A percentile compares a stretch with the other conserved stretches of the same genome.
phyloP scores from a whole-genome alignment of 305 asterid species.

The Fraxinus platypoda region DNA sequence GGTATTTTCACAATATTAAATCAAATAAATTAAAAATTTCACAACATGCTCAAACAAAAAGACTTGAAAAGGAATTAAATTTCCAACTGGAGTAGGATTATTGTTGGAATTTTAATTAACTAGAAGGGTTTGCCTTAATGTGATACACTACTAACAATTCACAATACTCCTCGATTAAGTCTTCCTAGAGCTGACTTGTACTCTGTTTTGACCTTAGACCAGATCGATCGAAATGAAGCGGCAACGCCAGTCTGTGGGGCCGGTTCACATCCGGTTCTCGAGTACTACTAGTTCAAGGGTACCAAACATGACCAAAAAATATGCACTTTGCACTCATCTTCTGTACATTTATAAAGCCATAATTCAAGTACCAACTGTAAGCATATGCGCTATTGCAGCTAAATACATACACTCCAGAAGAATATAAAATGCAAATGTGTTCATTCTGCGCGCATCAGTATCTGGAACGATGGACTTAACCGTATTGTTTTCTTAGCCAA shows the following conservation, averaged over 20 bases:
- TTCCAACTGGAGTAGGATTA: background rate
- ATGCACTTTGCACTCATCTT: background rate
- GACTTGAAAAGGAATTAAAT: no score
- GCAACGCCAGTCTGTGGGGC: background rate
- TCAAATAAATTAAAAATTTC: background rate
- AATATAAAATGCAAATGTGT: background rate
- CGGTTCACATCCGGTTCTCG: background rate
- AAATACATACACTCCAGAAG: background rate
- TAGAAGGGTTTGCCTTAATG: background rate
- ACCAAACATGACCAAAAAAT: background rate
- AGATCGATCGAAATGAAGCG: background rate
- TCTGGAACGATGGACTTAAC: conserved; percentile 47
- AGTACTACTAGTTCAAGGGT: background rate
- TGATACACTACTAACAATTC: background rate
- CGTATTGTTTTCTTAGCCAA: conserved; percentile 76
- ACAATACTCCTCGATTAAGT: background rate
- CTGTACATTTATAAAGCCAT: conserved; percentile 19
- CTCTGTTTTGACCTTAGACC: background rate
- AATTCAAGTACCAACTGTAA: background rate
- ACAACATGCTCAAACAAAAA: background rate
- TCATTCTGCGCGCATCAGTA: conserved; percentile 35
- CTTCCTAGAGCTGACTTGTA: background rate
- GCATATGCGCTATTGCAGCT: background rate
- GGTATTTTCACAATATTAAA: background rate
- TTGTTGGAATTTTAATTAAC: background rate